phyloP scores from a whole-genome alignment of 2,329 filamentous ascomycete genomes.

The Lachnellula subtilissima region DNA sequence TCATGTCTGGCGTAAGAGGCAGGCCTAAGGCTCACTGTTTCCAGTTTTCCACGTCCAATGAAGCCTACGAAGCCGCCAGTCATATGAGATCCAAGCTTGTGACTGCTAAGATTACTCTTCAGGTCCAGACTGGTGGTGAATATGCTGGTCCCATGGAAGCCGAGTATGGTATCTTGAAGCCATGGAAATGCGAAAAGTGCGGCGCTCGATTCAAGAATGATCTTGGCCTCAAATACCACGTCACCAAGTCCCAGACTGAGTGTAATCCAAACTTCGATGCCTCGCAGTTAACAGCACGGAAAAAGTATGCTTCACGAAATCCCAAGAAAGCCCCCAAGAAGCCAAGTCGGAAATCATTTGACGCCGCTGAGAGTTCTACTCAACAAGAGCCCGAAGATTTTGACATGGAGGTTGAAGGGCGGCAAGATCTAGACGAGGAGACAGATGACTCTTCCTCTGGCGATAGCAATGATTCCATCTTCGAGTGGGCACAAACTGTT shows the following conservation, averaged over 20 bases:
- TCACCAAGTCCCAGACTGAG: conserved; percentile 25
- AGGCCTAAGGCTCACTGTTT: conserved; percentile 22
- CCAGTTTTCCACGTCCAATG: conserved; percentile 12
- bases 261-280: conserved; percentile 31
- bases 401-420: background rate
- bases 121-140: conserved; percentile 12
- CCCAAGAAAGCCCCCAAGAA: background rate
- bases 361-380: too few relatives aligned
- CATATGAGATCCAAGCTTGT: conserved; percentile 28
- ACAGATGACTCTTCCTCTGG: conserved; percentile 1
- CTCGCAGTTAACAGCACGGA: background rate
- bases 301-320: conserved; percentile 2
- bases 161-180: conserved; percentile 19
- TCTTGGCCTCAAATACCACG: conserved; percentile 32
- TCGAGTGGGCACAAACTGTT: conserved; percentile 19
- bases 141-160: conserved; percentile 11
- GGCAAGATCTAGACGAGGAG: background rate
- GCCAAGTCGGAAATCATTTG: too few relatives aligned
- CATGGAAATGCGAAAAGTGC: conserved; percentile 29
- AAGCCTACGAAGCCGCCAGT: conserved; percentile 17
- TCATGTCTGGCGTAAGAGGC: conserved; percentile 14
- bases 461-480: conserved; percentile 20
- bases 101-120: conserved; percentile 14
- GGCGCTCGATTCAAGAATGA: conserved; percentile 28
- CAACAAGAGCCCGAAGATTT: background rate